A percentile compares a stretch with the other conserved stretches of the same genome.
Conservation (phyloP, 2,329 filamentous ascomycete species). For the Aspergillus glaucus region DNA sequence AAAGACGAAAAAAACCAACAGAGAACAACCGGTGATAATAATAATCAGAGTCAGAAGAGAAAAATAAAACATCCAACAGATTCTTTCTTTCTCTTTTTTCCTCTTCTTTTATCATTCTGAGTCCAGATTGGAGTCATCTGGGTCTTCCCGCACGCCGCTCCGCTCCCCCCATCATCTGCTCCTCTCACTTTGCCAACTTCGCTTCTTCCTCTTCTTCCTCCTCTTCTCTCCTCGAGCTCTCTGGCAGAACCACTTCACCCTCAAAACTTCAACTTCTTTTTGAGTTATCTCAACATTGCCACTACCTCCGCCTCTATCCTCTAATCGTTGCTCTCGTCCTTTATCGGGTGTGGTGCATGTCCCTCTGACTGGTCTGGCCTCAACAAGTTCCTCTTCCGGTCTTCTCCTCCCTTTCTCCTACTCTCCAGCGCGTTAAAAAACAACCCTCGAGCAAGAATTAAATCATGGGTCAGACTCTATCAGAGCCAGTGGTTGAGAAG, state of each 20-base stretch:
- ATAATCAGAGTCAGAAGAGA: background rate
- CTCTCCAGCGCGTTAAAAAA: background rate
- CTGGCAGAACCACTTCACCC: constrained; percentile 9
- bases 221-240: constrained; percentile 8
- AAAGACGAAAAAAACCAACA: background rate
- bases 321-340: background rate
- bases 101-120: background rate
- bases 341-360: background rate
- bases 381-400: constrained; percentile 1
- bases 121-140: background rate
- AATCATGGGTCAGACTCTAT: constrained; percentile 97
- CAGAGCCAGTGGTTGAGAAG: constrained; percentile 98
- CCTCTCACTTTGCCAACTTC: constrained; percentile 4
- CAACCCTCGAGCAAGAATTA: constrained; percentile 13
- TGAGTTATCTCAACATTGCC: no score
- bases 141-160: constrained; percentile 1
- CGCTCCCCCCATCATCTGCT: constrained; percentile 5
- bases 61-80: background rate
- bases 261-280: background rate
- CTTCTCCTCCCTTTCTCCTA: constrained; percentile 2
- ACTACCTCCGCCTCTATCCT: no score
- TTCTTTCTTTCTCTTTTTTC: background rate
- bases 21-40: background rate
- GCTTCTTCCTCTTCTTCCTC: constrained; percentile 9
- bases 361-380: background rate